Evolutionary conservation across 2,329 filamentous ascomycete species (phyloP).

Genomic region (Stachybotrys elegans): DNA sequence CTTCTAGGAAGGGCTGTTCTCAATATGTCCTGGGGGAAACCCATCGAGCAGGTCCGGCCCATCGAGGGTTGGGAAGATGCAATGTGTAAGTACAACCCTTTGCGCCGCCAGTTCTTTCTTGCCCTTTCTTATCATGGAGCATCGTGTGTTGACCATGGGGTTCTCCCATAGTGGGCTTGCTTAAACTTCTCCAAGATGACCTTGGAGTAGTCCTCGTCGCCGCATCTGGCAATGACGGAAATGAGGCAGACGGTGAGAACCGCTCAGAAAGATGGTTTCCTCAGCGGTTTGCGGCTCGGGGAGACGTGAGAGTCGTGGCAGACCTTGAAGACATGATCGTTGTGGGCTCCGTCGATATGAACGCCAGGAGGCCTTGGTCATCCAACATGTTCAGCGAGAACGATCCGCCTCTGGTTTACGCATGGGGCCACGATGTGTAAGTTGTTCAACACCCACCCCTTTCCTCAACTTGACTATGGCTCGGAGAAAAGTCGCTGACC

Average conservation of each 20-base stretch:
- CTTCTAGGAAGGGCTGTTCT: neutral
- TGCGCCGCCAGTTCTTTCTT: neutral
- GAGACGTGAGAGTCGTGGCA: too few relatives aligned
- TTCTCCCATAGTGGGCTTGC: neutral
- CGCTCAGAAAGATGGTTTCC: neutral
- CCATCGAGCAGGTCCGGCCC: neutral
- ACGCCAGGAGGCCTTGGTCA: too few relatives aligned
- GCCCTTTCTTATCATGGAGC: neutral
- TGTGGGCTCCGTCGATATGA: neutral
- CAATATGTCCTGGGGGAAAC: neutral
- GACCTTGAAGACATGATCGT: neutral
- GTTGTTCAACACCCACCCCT: neutral
- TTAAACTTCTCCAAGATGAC: neutral
- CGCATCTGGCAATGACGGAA: neutral
- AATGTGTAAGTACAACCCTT: neutral
- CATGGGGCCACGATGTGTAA: neutral
- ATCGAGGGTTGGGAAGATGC: neutral
- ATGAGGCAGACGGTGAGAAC: neutral
- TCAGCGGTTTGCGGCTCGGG: neutral
- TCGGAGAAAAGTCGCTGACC: neutral
- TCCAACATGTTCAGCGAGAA: neutral
- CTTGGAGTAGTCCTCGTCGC: neutral
- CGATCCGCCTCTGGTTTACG: neutral
- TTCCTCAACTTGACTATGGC: neutral
- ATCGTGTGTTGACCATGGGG: neutral